A percentile compares a stretch with the other conserved stretches of the same genome.
These are phyloP conservation scores for Phanerochaete carnosa DNA, from an alignment of 768 basidiomycete species.

Conservation along the genomic window DNA sequence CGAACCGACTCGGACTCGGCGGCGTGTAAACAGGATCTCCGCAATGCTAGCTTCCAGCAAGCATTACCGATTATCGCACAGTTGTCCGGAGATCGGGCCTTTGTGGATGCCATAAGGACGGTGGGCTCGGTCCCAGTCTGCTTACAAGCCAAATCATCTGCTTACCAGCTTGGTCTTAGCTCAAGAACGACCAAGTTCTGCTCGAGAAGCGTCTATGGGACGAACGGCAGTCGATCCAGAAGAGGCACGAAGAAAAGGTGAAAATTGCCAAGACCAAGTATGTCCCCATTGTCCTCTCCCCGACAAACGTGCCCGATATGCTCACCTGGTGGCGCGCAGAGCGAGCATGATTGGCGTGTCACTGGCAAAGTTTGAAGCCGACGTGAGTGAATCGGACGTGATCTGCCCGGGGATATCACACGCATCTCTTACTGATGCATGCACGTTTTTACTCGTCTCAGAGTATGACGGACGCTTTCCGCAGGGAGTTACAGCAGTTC, in stretches of 20 bases:
- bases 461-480: conserved; percentile 65
- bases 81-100: conserved; percentile 50
- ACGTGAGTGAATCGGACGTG: conserved; percentile 36
- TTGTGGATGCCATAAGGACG: conserved; percentile 48
- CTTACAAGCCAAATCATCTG: not conserved
- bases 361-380: conserved; percentile 67
- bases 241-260: conserved; percentile 69
- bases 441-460: conserved; percentile 27
- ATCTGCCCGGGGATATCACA: conserved; percentile 1
- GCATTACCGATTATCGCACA: conserved; percentile 62
- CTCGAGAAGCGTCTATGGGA: conserved; percentile 69
- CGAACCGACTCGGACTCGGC: conserved; percentile 7
- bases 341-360: conserved; percentile 62
- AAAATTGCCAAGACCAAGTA: conserved; percentile 67
- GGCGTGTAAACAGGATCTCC: conserved; percentile 35
- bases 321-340: conserved; percentile 34
- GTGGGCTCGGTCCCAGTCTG: conserved; percentile 33
- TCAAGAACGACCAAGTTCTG: conserved; percentile 67
- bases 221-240: conserved; percentile 59
- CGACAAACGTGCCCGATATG: not conserved
- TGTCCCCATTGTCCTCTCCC: conserved; percentile 18
- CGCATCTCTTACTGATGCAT: not conserved
- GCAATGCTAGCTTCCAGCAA: conserved; percentile 61
- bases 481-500: conserved; percentile 62
- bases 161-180: conserved; percentile 34